These are phyloP conservation scores for Aspergillus pseudoviridinutans DNA, from an alignment of 2,329 filamentous ascomycete genomes.

Conservation along the genomic window DNA sequence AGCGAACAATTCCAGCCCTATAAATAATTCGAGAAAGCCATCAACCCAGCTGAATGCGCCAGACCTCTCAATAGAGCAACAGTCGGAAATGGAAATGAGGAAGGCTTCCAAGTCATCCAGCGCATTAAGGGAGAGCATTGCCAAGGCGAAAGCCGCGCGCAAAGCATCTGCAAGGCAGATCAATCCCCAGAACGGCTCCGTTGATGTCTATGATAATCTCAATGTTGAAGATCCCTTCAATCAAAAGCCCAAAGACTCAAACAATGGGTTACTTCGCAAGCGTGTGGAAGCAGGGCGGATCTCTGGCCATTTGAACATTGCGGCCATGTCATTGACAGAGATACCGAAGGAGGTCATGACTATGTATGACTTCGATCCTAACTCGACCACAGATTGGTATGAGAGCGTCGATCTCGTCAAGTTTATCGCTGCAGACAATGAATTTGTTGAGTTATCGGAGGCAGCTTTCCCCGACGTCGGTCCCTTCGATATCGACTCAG, in stretches of 20 bases:
- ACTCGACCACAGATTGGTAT: conserved; percentile 70
- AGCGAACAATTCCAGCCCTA: conserved; percentile 26
- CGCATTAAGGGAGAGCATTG: conserved; percentile 83
- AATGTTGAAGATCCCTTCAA: conserved; percentile 49
- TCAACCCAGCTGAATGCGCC: conserved; percentile 26
- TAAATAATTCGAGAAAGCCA: conserved; percentile 31
- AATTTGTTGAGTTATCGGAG: conserved; percentile 70
- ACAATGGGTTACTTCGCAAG: conserved; percentile 66
- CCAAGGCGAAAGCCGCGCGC: conserved; percentile 82
- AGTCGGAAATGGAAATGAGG: conserved; percentile 31
- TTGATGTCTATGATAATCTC: conserved; percentile 47
- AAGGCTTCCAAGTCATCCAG: conserved; percentile 66
- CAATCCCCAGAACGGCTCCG: conserved; percentile 16
- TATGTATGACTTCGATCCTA: conserved; percentile 81
- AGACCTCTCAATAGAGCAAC: conserved; percentile 27
- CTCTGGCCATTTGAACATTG: conserved; percentile 82
- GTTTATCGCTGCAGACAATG: conserved; percentile 85
- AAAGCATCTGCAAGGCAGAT: conserved; percentile 45
- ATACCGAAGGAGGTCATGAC: conserved; percentile 79
- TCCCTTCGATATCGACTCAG: conserved; percentile 54
- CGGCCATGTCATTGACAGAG: conserved; percentile 72
- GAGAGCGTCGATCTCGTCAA: conserved; percentile 84
- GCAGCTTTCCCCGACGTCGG: conserved; percentile 71
- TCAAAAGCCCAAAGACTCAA: conserved; percentile 56
- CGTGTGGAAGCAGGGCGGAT: conserved; percentile 69